Evolutionary conservation across 2,329 filamentous ascomycete genomes (phyloP).

Genomic region (Coleophoma cylindrospora): DNA sequence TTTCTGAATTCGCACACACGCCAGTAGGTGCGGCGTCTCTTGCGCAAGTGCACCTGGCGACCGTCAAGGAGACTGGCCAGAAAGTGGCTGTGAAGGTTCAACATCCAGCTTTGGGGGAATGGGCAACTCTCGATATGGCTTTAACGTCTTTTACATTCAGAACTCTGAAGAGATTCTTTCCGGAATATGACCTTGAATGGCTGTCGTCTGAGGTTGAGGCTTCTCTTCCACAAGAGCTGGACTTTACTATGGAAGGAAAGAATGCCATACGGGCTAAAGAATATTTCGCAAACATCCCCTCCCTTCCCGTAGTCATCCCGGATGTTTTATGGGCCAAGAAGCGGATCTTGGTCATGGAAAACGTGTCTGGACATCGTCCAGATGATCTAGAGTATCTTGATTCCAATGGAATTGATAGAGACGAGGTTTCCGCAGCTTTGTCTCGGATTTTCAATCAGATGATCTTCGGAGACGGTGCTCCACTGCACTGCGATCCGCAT

Average conservation of each 20-base stretch:
- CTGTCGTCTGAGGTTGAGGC: slow-evolving; percentile 87
- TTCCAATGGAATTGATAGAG: slow-evolving; percentile 79
- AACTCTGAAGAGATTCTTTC: slow-evolving; percentile 87
- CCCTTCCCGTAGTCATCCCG: slow-evolving; percentile 82
- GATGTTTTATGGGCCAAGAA: slow-evolving; percentile 84
- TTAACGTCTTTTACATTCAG: slow-evolving; percentile 87
- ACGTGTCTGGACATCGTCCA: slow-evolving; percentile 76
- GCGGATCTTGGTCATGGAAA: slow-evolving; percentile 93
- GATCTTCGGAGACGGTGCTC: slow-evolving; percentile 89
- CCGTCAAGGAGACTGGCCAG: slow-evolving; percentile 73
- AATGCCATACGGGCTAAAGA: slow-evolving; percentile 77
- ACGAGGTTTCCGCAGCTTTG: slow-evolving; percentile 89
- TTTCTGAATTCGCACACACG: slow-evolving; percentile 73
- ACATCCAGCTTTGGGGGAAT: slow-evolving; percentile 83
- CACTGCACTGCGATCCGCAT: slow-evolving; percentile 94
- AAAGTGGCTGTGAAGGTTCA: slow-evolving; percentile 96
- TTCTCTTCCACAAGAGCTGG: slow-evolving; percentile 84
- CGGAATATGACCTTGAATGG: slow-evolving; percentile 97
- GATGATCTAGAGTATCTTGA: slow-evolving; percentile 90
- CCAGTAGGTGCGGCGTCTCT: slow-evolving; percentile 92
- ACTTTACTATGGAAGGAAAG: slow-evolving; percentile 79
- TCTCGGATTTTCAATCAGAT: slow-evolving; percentile 98
- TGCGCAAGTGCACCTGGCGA: slow-evolving; percentile 89
- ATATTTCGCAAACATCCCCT: slow-evolving; percentile 71
- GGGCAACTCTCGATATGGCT: slow-evolving; percentile 81